Base-by-base conservation (phyloP, 1,284 basidiomycete genomes). In the Rhodotorula sp. region DNA sequence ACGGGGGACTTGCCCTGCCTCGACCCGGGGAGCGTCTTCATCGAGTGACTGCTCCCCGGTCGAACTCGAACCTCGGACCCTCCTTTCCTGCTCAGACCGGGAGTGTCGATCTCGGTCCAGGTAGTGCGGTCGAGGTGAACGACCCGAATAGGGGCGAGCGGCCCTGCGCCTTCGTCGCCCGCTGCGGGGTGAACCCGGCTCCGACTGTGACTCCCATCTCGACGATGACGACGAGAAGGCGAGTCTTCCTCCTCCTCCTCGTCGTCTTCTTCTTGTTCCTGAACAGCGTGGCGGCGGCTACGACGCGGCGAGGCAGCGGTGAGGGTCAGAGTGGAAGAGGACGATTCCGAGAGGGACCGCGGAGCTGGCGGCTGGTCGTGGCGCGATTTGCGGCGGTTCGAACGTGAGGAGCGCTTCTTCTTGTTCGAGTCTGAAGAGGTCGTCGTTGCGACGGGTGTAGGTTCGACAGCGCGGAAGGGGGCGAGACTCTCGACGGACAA, bases 1-100 rank as follows among this genome's bases (percentile, higher is more conserved):
- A n/a, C 31, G 48, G 18, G 34, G n/a, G 49, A 19, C 18, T 7
- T 43, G 47, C 26, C n/a, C 23, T 45, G 18, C 26, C 14, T 2
- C 4, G 48, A 14, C 3, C 57, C 38, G 7, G 64, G 67, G n/a
- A 67, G 23, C 23, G 68, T 69, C 45, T 47, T 49, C 65, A 64
- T 67, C 58, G 68, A 69, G 50, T 71, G 70, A 43, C 66, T 68
- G 38, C 70, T 71, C 26, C 60, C 49, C 19, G 70, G 70, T 48
- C 60, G 34, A 18, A 34, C 23, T 10, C 18, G 10, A 6, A n/a
- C 38, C 5, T 1, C 50, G 34, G 15, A 4, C 7, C 15, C 47
- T 7, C 38, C 34, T 5, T 10, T 38, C 55, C 23, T 7, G 59
- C 43, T 15, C 49, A 14, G 31, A 7, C 45, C 48, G 28, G 23